Base-by-base conservation (phyloP, 495 filamentous ascomycete species). In the Penicillium dipodomyicola region DNA sequence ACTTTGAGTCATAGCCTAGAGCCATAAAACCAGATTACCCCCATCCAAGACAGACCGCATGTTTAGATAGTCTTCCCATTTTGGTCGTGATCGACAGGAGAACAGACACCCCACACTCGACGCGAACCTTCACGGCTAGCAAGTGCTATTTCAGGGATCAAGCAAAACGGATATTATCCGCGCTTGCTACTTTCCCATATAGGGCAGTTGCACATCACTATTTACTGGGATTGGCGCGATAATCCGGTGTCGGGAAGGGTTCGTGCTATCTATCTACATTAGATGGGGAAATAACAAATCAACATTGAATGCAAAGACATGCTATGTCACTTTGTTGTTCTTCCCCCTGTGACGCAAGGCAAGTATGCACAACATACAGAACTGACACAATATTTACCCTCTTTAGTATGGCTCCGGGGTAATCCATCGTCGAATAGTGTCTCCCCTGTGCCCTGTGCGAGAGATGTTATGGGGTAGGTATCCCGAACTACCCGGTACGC, bases 1-100 rank as follows among this genome's bases (percentile, higher is more conserved):
- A 47, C 23, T 12, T 20, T 25, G 39, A 27, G 19, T 29, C 39
- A 23, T 23, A 37, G 35, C 23, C 37, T 8, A 48, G 3, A 33
- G 3, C 44, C 29, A 49, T 33, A 33, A 33, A 17, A 23, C 47
- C 37, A 57, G 14, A 23, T 12, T 33, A 30, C 32, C 20, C 20
- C 32, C 27, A 29, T 29, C 19, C 41, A 52, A 42, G 25, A 12
- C 39, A 56, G 39, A 14, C 56, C 57, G 50, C 37, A 57, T 49
- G 56, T 39, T 57, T 54, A 32, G 30, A 33, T 15, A 49, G 54
- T 44, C 37, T 32, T 50, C 47, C 51, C 46, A 20, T 35, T 52
- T 49, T 20, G 52, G 41, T 23, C n/a, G 25, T 42, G 64, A 66
- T 66, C 61, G 64, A 58, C 64, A 66, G 61, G 64, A 60, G 64